phyloP scores from a whole-genome alignment of 1,284 basidiomycete species.

The Amanita bisporigera region DNA sequence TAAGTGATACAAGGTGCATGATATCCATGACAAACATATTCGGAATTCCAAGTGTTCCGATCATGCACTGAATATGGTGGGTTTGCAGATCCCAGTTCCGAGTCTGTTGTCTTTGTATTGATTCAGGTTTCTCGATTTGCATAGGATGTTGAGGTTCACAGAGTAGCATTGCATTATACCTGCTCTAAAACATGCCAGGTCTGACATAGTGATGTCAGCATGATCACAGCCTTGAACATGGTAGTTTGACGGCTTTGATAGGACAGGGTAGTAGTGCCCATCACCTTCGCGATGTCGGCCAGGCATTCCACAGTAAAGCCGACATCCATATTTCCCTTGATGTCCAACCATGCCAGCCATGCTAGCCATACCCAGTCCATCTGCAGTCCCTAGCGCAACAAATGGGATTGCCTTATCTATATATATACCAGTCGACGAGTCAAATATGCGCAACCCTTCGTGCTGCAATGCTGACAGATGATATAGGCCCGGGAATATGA shows the following conservation, averaged over 20 bases:
- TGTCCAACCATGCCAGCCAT: constrained; percentile 38
- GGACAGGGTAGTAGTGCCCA: constrained; percentile 31
- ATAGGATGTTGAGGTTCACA: constrained; percentile 12
- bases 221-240: background rate
- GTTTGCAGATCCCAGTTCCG: constrained; percentile 40
- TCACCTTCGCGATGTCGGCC: constrained; percentile 26
- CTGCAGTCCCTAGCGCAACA: constrained; percentile 30
- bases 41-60: constrained; percentile 18
- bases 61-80: constrained; percentile 32
- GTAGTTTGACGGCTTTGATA: constrained; percentile 23
- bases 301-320: constrained; percentile 23
- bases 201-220: too few species aligned
- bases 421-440: constrained; percentile 8
- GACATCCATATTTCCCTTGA: constrained; percentile 21
- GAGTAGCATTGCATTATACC: background rate
- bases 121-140: constrained; percentile 16
- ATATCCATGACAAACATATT: constrained; percentile 28
- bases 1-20: constrained; percentile 40
- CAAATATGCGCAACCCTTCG: constrained; percentile 25
- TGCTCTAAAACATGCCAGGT: constrained; percentile 1
- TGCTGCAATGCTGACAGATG: background rate
- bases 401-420: constrained; percentile 14
- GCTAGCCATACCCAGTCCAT: constrained; percentile 32
- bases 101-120: constrained; percentile 23
- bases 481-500: constrained; percentile 35